A percentile compares a stretch with the other conserved stretches of the same genome.
phyloP scores from a whole-genome alignment of 2,329 filamentous ascomycete species.

The Hypoxylon sp. region DNA sequence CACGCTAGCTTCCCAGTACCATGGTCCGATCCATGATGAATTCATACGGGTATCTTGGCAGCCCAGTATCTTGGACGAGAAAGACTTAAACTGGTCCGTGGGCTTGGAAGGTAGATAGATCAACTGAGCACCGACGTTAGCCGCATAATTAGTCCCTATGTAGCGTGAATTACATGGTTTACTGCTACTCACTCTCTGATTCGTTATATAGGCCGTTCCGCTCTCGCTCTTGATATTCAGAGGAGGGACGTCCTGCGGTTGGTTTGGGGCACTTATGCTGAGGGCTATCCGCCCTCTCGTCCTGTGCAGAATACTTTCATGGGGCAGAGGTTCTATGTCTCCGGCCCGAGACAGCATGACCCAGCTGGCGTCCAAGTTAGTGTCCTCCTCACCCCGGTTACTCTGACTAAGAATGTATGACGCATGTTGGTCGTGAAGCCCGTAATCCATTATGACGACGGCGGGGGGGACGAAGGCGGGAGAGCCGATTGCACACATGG shows the following conservation, averaged over 20 bases:
- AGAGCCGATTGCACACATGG: conserved; percentile 25
- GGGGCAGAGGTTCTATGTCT: conserved; percentile 83
- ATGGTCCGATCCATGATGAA: conserved; percentile 91
- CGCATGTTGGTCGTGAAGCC: conserved; percentile 54
- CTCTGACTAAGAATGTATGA: conserved; percentile 53
- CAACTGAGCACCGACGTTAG: conserved; percentile 61
- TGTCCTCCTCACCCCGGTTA: conserved; percentile 50
- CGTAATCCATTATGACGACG: conserved; percentile 46
- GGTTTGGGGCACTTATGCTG: conserved; percentile 74
- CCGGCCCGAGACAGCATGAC: conserved; percentile 83
- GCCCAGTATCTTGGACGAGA: conserved; percentile 87
- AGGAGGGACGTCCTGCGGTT: conserved; percentile 67
- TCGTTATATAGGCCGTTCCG: conserved; percentile 82
- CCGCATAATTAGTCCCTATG: conserved; percentile 6
- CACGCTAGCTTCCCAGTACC: conserved; percentile 84
- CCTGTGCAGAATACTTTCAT: conserved; percentile 82
- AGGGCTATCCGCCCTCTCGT: conserved; percentile 82
- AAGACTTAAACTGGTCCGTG: conserved; percentile 79
- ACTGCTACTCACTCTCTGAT: conserved; percentile 73
- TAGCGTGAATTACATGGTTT: conserved; percentile 4
- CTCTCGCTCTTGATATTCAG: conserved; percentile 76
- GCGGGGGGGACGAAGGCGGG: conserved; percentile 16
- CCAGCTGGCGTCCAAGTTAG: conserved; percentile 73
- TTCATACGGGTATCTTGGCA: conserved; percentile 85
- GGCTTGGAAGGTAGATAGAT: conserved; percentile 83